These are phyloP conservation scores for Dipteronia dyeriana DNA, from an alignment of 345 rosid species.

Conservation along the genomic window DNA sequence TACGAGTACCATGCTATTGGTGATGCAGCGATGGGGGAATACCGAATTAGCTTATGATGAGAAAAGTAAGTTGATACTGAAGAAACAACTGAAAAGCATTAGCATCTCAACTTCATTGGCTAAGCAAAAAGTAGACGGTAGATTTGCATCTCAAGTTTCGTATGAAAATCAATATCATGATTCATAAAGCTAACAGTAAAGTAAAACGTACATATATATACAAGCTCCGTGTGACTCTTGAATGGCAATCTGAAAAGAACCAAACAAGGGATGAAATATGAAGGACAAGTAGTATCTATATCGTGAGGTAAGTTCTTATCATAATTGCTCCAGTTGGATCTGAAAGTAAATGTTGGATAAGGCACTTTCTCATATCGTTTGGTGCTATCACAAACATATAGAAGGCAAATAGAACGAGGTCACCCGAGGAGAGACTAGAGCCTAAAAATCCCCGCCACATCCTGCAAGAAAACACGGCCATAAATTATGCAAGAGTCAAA, in stretches of 20 bases:
- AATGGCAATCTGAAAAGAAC: conserved; percentile 7
- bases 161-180: neutral
- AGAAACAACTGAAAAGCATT: neutral
- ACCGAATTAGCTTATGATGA: no score
- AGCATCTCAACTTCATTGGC: neutral
- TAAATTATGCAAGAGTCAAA: neutral
- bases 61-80: neutral
- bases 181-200: neutral
- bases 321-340: conserved; percentile 92
- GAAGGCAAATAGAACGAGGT: conserved; percentile 73
- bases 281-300: conserved; percentile 20
- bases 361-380: conserved; percentile 67
- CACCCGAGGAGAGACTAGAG: conserved; percentile 83
- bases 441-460: conserved; percentile 97
- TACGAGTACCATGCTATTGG: neutral
- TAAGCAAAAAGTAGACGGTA: neutral
- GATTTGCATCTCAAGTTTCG: neutral
- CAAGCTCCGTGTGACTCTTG: neutral
- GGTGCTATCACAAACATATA: conserved; percentile 88
- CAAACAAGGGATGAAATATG: neutral
- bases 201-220: conserved; percentile 16
- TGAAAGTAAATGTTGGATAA: conserved; percentile 74
- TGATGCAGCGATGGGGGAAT: no score
- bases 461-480: conserved; percentile 42
- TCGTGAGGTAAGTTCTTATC: conserved; percentile 78